phyloP scores from a whole-genome alignment of 495 filamentous ascomycete genomes.

The Neurospora sp. region DNA sequence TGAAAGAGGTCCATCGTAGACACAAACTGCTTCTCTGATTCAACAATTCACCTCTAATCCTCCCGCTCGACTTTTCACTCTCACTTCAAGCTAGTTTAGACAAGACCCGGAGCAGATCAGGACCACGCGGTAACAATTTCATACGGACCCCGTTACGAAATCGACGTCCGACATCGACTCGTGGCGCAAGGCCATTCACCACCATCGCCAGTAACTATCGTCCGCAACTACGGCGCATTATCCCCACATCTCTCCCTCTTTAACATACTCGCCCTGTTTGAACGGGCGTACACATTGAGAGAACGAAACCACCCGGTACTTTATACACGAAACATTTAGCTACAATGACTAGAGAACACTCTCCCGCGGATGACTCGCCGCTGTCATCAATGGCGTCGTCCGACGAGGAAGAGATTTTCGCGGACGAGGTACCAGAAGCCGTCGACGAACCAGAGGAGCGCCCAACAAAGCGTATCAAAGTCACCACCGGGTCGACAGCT shows the following conservation, averaged over 20 bases:
- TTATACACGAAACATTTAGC: not conserved
- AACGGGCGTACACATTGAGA: not conserved
- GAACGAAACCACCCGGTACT: not conserved
- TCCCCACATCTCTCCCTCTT: not conserved
- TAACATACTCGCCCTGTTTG: not conserved
- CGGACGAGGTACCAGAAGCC: slow-evolving; percentile 30
- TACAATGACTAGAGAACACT: slow-evolving; percentile 22
- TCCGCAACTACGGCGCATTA: not conserved
- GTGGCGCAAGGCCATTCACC: not conserved
- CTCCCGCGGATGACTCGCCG: slow-evolving; percentile 26
- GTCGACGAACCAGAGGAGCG: slow-evolving; percentile 26
- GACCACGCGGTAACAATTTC: not conserved
- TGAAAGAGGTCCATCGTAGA: not conserved
- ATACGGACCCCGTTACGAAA: not conserved
- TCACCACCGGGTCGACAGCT: slow-evolving; percentile 32
- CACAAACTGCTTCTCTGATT: not conserved
- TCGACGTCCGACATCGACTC: not conserved
- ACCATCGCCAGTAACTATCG: not conserved
- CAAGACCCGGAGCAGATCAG: not conserved
- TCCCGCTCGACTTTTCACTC: not conserved
- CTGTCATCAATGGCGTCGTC: slow-evolving; percentile 36
- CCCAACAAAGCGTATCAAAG: slow-evolving; percentile 42
- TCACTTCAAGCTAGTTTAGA: not conserved
- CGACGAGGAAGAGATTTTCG: slow-evolving; percentile 38
- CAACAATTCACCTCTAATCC: not conserved